Evolutionary conservation across 805 yeast genomes (phyloP).

Genomic region (Hanseniaspora taiwanica): DNA sequence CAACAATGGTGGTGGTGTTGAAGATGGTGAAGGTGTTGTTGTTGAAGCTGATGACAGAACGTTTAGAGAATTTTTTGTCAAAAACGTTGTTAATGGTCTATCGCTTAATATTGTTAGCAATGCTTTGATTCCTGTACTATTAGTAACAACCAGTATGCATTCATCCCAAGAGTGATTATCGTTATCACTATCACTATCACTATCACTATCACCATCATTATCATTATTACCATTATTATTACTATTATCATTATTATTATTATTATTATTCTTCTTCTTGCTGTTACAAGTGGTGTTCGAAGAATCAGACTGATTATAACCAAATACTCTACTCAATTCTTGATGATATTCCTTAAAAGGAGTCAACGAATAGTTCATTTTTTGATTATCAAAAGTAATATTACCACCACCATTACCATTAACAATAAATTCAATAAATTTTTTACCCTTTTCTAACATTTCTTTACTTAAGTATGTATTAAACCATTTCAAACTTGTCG

Average conservation of each 20-base stretch:
- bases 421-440: conserved; percentile 12
- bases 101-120: conserved; percentile 22
- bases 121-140: conserved; percentile 24
- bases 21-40: no score
- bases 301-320: no score
- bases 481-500: conserved; percentile 22
- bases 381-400: not conserved
- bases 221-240: no score
- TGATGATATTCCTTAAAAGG: conserved; percentile 23
- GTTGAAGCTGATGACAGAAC: conserved; percentile 9
- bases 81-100: conserved; percentile 18
- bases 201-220: no score
- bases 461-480: conserved; percentile 15
- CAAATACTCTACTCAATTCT: conserved; percentile 17
- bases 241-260: no score
- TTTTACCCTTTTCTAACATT: conserved; percentile 3
- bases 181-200: no score
- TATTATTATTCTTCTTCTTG: no score
- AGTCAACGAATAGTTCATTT: conserved; percentile 11
- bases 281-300: no score
- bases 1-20: conserved; percentile 7
- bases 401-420: conserved; percentile 5
- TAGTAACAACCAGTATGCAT: conserved; percentile 19
- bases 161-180: conserved; percentile 6
- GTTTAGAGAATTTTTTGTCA: conserved; percentile 19